Base-by-base conservation (phyloP, 768 basidiomycete genomes). In the Serpula lacrymans region DNA sequence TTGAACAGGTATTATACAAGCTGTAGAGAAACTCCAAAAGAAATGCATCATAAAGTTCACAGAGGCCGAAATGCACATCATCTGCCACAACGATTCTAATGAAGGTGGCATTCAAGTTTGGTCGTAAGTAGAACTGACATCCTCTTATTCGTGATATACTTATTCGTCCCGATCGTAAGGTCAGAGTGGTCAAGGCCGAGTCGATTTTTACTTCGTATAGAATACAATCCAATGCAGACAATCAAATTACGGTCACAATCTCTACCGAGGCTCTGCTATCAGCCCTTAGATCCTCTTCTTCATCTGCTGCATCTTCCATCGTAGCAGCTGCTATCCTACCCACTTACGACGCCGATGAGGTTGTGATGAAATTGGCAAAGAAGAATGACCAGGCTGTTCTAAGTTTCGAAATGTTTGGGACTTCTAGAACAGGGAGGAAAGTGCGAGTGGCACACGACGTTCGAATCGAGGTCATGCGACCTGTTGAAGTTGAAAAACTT, bases 21-120 rank as follows among this genome's bases (percentile, higher is more conserved):
- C 86, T 0, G 70, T 92, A 16, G 88, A 90, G 54, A 90, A 86
- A 51, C 65, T 91, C 14, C 84, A 91, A 60, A 90, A 88, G 62
- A 81, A 72, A 70, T 90, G 86, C 50, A 80, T 88, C 42, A 78
- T 93, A 57, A 82, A 82, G 59, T 87, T 91, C 53, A 80, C 78
- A 0, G 80, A 84, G 52, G 70, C 68, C 11, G 78, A 77, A 26
- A 82, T 92, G 70, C 81, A 82, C 45, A 78, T 93, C 43, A 91
- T 94, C 40, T 93, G 91, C 68, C 83, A 84, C 43, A 77, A 71
- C 36, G 86, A 89, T 39, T 75, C 77, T 27, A 84, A 81, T 50
- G 87, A 89, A 51, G 88, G 86, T 1, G 88, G 88, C 3, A 80
- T 90, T 4, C 90, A 93, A 58, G 88, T 93, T 37, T 93, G 91